Evolutionary conservation across 2,329 filamentous ascomycete genomes (phyloP), one percentile per base, ranked within the genome.

Genomic region (Bipolaris victoriae): DNA sequence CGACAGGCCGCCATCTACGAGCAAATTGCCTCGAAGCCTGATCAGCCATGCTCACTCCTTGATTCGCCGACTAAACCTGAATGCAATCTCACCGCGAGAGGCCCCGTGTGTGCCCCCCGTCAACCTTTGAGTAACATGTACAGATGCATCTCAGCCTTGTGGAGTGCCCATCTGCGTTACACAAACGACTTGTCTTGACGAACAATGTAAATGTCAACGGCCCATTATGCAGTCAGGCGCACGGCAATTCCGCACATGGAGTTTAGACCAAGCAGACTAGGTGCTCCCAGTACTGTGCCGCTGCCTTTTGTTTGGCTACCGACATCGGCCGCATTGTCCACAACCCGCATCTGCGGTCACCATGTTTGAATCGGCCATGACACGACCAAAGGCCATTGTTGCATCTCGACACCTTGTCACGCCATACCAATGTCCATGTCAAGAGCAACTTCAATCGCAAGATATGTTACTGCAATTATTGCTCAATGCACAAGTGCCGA

Each of bases 251-350:
- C 46, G 33, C 44, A 36, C 31, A 47, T 35, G 7, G 52, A 35
- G 36, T 39, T 20, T 39, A 29, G 15, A n/a, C 20, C 6, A 50
- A 40, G 29, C 43, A n/a, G 33, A 48, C 11, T 13, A 20, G 41
- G 37, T 20, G 39, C 49, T 54, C 54, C 40, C 39, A 44, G 55
- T 49, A 29, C 26, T 44, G 58, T 58, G 58, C 52, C 36, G 43
- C 57, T 47, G 33, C 50, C 62, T 55, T 46, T 46, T 40, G 52
- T 57, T 52, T 20, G 49, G 61, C 52, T 62, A 64, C 67, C 68
- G 63, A 70, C 65, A 63, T 70, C 63, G 66, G 62, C 62, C 58
- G 64, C 55, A 49, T 54, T 24, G 45, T 41, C 56, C 24, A 56
- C 55, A 47, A 59, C 57, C 58, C 62, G 18, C 55, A 61, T 62